Evolutionary conservation across 2,329 filamentous ascomycete species (phyloP).

Genomic region (Colletotrichum sojae): DNA sequence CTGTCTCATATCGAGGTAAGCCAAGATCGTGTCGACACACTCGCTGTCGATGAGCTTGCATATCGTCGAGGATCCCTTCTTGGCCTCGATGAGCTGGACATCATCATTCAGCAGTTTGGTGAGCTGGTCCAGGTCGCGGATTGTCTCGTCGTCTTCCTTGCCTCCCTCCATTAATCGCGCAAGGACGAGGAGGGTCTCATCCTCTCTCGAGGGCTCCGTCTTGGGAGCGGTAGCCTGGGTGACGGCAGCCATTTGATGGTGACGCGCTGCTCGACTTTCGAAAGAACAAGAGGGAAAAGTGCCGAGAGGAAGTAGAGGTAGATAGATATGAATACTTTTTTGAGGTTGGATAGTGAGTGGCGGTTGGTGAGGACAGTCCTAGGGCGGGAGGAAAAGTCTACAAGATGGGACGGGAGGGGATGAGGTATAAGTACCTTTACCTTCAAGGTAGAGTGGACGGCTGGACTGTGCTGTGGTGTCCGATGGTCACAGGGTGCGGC

Average conservation of each 20-base stretch:
- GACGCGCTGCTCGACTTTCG: constrained; percentile 1
- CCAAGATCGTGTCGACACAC: constrained; percentile 87
- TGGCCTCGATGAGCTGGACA: constrained; percentile 52
- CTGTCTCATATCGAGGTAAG: constrained; percentile 87
- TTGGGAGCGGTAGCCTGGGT: constrained; percentile 50
- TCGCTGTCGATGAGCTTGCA: constrained; percentile 78
- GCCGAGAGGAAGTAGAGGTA: constrained; percentile 2
- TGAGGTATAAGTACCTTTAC: constrained; percentile 37
- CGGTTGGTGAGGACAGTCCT: constrained; percentile 36
- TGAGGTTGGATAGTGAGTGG: constrained; percentile 10
- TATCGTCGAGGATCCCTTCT: constrained; percentile 62
- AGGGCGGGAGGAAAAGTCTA: constrained; percentile 30
- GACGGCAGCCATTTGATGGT: constrained; percentile 51
- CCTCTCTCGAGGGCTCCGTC: constrained; percentile 59
- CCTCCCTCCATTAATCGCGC: constrained; percentile 93
- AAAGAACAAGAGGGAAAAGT: neutral
- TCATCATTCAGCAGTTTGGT: constrained; percentile 73
- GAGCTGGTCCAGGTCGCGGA: constrained; percentile 69
- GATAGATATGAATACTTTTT: constrained; percentile 31
- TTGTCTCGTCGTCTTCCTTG: constrained; percentile 82
- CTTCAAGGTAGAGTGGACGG: constrained; percentile 11
- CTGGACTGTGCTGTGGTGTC: constrained; percentile 35
- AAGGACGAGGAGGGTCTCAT: constrained; percentile 82
- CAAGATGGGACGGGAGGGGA: constrained; percentile 34
- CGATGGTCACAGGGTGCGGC: constrained; percentile 39